Conservation (phyloP, 345 rosid species). For the Bruguiera sexangula region DNA sequence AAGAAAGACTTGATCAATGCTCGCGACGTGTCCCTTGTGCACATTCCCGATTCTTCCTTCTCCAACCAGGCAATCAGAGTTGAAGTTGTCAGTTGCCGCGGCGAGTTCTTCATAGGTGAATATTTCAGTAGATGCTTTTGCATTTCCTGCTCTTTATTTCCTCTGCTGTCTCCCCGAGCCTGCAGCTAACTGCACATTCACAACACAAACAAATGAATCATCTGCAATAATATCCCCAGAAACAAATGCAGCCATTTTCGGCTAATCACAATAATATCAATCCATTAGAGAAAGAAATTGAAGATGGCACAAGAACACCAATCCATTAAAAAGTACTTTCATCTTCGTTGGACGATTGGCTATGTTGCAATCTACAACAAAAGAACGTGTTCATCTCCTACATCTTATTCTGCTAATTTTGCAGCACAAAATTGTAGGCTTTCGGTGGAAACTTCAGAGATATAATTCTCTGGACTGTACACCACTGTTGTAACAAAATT, state of each 20-base stretch:
- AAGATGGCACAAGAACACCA: no score
- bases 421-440: background rate
- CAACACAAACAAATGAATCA: no score
- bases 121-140: constrained; percentile 28
- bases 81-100: constrained; percentile 51
- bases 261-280: no score
- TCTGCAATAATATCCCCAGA: no score
- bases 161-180: constrained; percentile 37
- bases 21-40: constrained; percentile 46
- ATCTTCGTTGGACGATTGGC: background rate
- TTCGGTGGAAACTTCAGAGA: background rate
- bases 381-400: constrained; percentile 8
- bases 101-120: constrained; percentile 48
- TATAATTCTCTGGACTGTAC: no score
- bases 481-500: no score
- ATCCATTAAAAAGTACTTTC: no score
- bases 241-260: no score
- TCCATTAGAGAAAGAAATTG: no score
- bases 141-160: constrained; percentile 46
- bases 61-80: constrained; percentile 41
- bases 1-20: constrained; percentile 30
- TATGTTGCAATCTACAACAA: background rate
- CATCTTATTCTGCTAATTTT: constrained; percentile 6
- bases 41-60: constrained; percentile 71
- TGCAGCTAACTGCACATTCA: constrained; percentile 36